Evolutionary conservation across 2,329 filamentous ascomycete genomes (phyloP), one percentile per base, ranked within the genome.

Genomic region (Pestalotiopsis sp.): DNA sequence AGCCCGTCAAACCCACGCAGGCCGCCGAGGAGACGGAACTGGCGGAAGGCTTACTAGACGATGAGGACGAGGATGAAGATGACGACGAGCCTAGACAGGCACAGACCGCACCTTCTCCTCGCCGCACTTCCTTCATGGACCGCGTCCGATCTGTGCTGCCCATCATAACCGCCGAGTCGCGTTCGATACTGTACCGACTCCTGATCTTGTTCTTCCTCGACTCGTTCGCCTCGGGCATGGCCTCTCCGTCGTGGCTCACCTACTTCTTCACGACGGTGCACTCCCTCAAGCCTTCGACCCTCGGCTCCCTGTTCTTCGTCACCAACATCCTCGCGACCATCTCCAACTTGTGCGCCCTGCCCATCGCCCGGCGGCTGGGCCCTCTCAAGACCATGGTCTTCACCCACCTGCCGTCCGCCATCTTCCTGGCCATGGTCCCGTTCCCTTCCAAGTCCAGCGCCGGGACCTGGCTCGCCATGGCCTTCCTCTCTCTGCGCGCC

Each of bases 191-290:
- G 14, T 27, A 23, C 20, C 57, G 57, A 3, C 57, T 59, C 17
- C 61, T 91, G 88, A 74, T 90, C 11, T 80, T 94, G 1, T 91
- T 94, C 73, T 86, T 86, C 1, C 75, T 94, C 5, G 92, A 94
- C 76, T 87, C 89, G 0, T 87, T 94, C 68, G 70, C 72, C 17
- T 75, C 73, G 38, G 73, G 74, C 41, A 69, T 75, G 59, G 73
- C 72, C 61, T 67, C 74, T 12, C 69, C 71, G 31, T 74, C 69
- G 12, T 70, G 72, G 45, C 69, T 75, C 56, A 72, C 70, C 17
- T 72, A 74, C 56, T 75, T 72, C 69, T 74, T 74, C 67, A 70
- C 69, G 23, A 72, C 72, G 9, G 71, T 71, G 38, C 69, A 72
- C 68, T 68, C 39, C 38, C 73, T 75, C 62, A 58, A 69, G n/a